phyloP scores from a whole-genome alignment of 2,329 filamentous ascomycete genomes.

The Penicillium vulpinum region DNA sequence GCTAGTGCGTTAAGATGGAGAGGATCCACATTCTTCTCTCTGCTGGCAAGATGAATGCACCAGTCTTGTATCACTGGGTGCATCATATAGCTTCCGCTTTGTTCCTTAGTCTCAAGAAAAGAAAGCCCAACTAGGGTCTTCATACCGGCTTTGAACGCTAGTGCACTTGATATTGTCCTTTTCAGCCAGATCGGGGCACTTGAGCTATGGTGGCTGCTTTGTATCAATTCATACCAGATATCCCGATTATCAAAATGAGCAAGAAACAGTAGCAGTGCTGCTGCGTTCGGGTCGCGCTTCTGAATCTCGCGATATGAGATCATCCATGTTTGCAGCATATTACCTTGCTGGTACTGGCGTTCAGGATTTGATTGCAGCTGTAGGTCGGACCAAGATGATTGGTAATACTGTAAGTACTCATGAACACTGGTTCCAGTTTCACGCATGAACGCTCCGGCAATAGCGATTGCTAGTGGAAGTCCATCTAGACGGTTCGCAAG shows the following conservation, averaged over 20 bases:
- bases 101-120: conserved; percentile 26
- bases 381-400: conserved; percentile 38
- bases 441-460: conserved; percentile 48
- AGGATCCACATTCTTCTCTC: conserved; percentile 4
- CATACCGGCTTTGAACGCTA: conserved; percentile 23
- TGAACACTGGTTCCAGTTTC: conserved; percentile 37
- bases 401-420: conserved; percentile 46
- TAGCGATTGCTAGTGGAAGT: conserved; percentile 50
- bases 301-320: conserved; percentile 42
- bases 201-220: conserved; percentile 5
- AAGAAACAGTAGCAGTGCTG: conserved; percentile 43
- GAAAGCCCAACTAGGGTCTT: conserved; percentile 27
- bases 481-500: conserved; percentile 45
- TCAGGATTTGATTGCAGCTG: conserved; percentile 17
- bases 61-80: conserved; percentile 31
- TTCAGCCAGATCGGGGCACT: conserved; percentile 22
- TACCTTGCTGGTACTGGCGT: conserved; percentile 25
- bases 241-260: conserved; percentile 49
- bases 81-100: conserved; percentile 28
- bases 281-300: conserved; percentile 30
- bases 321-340: conserved; percentile 37
- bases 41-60: conserved; percentile 15
- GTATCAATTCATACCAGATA: conserved; percentile 48
- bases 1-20: conserved; percentile 15
- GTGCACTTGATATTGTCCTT: conserved; percentile 13